Percentiles rank a stretch among this genome's conserved stretches.
These are phyloP conservation scores for Pichia californica DNA, from an alignment of 805 yeast species.

Conservation along the genomic window DNA sequence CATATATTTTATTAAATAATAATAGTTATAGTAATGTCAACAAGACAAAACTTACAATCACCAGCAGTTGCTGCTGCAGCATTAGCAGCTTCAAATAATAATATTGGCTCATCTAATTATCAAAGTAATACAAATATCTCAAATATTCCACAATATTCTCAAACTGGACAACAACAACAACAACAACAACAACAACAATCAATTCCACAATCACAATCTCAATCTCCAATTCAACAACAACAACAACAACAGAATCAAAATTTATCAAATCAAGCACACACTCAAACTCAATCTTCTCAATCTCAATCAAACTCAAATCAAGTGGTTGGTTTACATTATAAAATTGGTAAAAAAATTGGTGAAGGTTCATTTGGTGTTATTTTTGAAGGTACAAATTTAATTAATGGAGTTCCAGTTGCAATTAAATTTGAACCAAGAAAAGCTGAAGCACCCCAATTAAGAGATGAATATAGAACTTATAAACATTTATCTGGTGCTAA, in stretches of 20 bases:
- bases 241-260: constrained; percentile 5
- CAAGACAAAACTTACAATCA: constrained; percentile 9
- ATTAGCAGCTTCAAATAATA: constrained; percentile 27
- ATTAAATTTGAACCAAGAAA: constrained; percentile 96
- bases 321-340: constrained; percentile 91
- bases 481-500: constrained; percentile 72
- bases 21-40: background rate
- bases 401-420: constrained; percentile 90
- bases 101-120: constrained; percentile 17
- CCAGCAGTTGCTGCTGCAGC: constrained; percentile 32
- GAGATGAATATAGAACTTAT: constrained; percentile 96
- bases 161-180: constrained; percentile 13
- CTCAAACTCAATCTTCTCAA: constrained; percentile 2
- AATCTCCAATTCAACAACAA: background rate
- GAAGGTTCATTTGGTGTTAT: constrained; percentile 98
- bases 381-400: constrained; percentile 89
- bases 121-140: constrained; percentile 21
- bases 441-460: constrained; percentile 93
- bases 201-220: constrained; percentile 1
- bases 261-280: constrained; percentile 31
- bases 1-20: background rate
- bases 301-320: constrained; percentile 30
- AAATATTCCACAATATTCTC: constrained; percentile 26
- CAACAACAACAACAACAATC: constrained; percentile 15
- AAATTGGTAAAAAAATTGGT: constrained; percentile 95